Evolutionary conservation across 805 yeast species (phyloP).

Genomic region (Henningerozyma blattae): DNA sequence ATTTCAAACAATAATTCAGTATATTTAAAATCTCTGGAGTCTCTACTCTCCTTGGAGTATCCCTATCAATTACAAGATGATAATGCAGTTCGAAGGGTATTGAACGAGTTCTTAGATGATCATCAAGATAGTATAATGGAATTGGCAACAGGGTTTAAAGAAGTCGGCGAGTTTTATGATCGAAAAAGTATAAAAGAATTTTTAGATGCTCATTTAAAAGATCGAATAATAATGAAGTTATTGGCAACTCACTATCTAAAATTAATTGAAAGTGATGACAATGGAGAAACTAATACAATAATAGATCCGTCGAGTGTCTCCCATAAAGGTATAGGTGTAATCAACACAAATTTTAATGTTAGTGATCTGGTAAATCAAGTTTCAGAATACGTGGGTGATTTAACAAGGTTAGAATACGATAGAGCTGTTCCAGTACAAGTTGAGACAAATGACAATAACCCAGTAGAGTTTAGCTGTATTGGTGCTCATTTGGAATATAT

Average conservation of each 20-base stretch:
- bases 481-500: constrained; percentile 83
- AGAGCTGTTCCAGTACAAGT: constrained; percentile 48
- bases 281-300: constrained; percentile 5
- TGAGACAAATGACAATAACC: constrained; percentile 30
- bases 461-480: constrained; percentile 62
- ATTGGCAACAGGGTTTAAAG: constrained; percentile 67
- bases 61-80: constrained; percentile 44
- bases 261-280: constrained; percentile 30
- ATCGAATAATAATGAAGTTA: constrained; percentile 77
- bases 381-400: constrained; percentile 67
- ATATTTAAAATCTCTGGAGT: constrained; percentile 58
- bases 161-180: constrained; percentile 27
- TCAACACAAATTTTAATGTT: constrained; percentile 57
- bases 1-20: constrained; percentile 65
- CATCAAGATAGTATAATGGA: constrained; percentile 80
- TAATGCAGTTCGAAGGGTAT: constrained; percentile 35
- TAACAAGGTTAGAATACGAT: constrained; percentile 76
- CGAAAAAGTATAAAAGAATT: constrained; percentile 44
- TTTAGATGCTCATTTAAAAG: constrained; percentile 65
- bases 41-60: constrained; percentile 31
- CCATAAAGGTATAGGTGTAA: constrained; percentile 45
- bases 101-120: constrained; percentile 50
- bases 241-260: constrained; percentile 77
- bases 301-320: constrained; percentile 6
- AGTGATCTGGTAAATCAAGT: constrained; percentile 50